These are phyloP conservation scores for Trichophyton verrucosum DNA, from an alignment of 2,329 filamentous ascomycete genomes.

Conservation along the genomic window DNA sequence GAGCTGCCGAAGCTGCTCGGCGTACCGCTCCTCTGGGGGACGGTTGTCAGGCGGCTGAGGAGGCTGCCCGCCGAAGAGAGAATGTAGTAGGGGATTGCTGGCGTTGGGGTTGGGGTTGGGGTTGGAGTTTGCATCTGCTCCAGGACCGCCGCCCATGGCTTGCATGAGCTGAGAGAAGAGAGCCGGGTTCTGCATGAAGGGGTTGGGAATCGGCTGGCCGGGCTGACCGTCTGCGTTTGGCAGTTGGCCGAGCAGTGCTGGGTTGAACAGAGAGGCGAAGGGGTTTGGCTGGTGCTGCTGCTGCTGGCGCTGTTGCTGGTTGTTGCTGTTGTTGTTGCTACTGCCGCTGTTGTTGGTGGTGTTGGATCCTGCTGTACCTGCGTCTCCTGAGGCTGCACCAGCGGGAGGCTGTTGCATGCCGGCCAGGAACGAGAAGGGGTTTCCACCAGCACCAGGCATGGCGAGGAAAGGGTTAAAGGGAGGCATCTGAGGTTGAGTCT, in stretches of 20 bases:
- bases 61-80: constrained; percentile 31
- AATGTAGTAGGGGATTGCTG: constrained; percentile 22
- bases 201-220: constrained; percentile 38
- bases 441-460: constrained; percentile 12
- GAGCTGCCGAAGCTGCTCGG: constrained; percentile 75
- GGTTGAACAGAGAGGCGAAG: constrained; percentile 53
- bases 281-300: constrained; percentile 44
- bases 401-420: constrained; percentile 17
- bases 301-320: constrained; percentile 27
- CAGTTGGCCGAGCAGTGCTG: constrained; percentile 26
- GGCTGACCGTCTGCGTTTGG: constrained; percentile 15
- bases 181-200: constrained; percentile 48
- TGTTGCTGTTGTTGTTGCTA: constrained; percentile 15
- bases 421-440: constrained; percentile 37
- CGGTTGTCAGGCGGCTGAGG: constrained; percentile 59
- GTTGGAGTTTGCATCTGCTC: not conserved
- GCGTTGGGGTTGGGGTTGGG: too few species aligned
- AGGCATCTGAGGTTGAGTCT: constrained; percentile 19
- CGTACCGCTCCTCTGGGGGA: constrained; percentile 87
- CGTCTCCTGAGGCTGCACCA: not conserved
- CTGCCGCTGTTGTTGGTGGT: constrained; percentile 12
- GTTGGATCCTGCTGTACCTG: constrained; percentile 21
- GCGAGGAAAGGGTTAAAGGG: constrained; percentile 21
- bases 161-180: constrained; percentile 47
- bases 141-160: constrained; percentile 31